Percentiles rank a stretch among this genome's conserved stretches.
phyloP scores from a whole-genome alignment of 1,284 basidiomycete species.

The Meira nashicola region DNA sequence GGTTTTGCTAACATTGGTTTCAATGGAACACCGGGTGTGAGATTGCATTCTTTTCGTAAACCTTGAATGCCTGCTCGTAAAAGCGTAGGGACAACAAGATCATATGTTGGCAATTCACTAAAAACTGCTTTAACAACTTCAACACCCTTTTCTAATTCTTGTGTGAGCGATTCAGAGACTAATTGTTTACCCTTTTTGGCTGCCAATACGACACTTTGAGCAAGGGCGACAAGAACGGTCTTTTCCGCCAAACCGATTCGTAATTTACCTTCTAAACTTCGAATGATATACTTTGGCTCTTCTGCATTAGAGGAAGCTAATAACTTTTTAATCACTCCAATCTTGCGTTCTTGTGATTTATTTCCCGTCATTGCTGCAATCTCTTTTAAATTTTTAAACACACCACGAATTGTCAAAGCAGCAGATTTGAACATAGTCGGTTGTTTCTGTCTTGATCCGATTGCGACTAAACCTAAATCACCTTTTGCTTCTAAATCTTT shows the following conservation, averaged over 20 bases:
- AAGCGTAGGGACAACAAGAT: constrained; percentile 86
- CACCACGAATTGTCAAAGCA: constrained; percentile 76
- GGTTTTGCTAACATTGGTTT: constrained; percentile 99
- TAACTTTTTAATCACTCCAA: constrained; percentile 89
- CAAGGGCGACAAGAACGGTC: constrained; percentile 59
- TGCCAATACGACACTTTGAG: constrained; percentile 38
- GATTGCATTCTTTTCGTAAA: constrained; percentile 72
- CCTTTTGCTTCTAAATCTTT: constrained; percentile 88
- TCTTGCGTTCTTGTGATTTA: constrained; percentile 63
- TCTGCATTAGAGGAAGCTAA: constrained; percentile 83
- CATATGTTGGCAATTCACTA: constrained; percentile 91
- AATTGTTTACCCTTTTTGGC: constrained; percentile 61
- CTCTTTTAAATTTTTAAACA: constrained; percentile 54
- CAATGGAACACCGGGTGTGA: constrained; percentile 85
- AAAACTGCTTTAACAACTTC: constrained; percentile 83
- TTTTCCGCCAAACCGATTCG: constrained; percentile 95
- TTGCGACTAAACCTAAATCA: constrained; percentile 90
- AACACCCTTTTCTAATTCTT: constrained; percentile 72
- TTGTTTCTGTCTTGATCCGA: constrained; percentile 89
- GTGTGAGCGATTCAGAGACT: constrained; percentile 66
- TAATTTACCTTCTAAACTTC: constrained; percentile 92
- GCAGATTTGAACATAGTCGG: constrained; percentile 93
- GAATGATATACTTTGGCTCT: constrained; percentile 90
- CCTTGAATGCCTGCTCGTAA: constrained; percentile 72
- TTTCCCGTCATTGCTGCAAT: constrained; percentile 70